Percentiles rank a stretch among this genome's conserved stretches.
Evolutionary conservation across 164 flowering plant species (phyloP).

Genomic region (Buxus sempervirens): DNA sequence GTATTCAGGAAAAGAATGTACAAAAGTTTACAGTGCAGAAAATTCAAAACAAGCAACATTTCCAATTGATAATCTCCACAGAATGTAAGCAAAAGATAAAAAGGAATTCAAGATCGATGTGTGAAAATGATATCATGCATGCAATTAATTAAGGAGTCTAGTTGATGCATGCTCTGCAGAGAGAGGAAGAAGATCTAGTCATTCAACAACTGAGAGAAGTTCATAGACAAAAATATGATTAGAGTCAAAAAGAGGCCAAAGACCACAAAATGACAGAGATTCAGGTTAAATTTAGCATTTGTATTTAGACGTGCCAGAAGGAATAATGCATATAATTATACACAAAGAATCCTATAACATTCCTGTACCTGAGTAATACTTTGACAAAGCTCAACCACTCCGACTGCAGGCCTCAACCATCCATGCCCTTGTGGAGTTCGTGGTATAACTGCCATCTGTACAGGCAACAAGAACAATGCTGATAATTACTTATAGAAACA

Average conservation of each 20-base stretch:
- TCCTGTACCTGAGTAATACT: constrained; percentile 63
- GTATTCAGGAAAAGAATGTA: background rate
- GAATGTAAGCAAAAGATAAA: background rate
- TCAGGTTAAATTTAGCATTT: background rate
- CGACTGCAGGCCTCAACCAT: constrained; percentile 84
- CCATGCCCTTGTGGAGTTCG: constrained; percentile 77
- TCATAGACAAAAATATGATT: too few species aligned
- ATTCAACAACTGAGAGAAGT: background rate
- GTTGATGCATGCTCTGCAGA: background rate
- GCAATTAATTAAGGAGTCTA: too few species aligned
- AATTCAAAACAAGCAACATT: background rate
- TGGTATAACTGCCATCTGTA: constrained; percentile 87
- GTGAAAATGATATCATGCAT: background rate
- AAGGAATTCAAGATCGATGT: background rate
- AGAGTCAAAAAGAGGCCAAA: background rate
- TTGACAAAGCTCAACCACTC: constrained; percentile 80
- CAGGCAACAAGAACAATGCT: background rate
- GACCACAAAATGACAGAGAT: background rate
- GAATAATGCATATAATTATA: background rate
- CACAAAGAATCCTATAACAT: too few species aligned
- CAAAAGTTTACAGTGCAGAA: background rate
- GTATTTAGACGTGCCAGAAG: background rate
- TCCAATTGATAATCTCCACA: background rate
- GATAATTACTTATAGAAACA: too few species aligned
- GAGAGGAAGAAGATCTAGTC: too few species aligned